These are phyloP conservation scores for Cytospora schulzeri DNA, from an alignment of 2,329 filamentous ascomycete species.

Conservation along the genomic window DNA sequence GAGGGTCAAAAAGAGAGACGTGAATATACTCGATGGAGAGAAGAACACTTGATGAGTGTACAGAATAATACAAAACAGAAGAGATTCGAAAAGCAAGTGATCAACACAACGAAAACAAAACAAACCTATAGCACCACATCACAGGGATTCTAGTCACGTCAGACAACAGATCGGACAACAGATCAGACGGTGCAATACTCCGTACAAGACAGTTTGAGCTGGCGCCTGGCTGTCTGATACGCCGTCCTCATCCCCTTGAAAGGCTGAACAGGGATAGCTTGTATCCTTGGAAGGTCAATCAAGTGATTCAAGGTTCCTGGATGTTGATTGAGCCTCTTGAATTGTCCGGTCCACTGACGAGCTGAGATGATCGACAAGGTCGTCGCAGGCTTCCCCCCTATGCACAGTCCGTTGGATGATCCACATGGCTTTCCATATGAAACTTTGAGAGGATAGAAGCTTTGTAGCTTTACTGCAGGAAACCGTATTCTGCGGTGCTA, in stretches of 20 bases:
- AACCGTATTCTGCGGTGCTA: background rate
- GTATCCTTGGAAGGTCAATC: background rate
- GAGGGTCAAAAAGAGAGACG: conserved; percentile 4
- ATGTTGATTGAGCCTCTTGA: background rate
- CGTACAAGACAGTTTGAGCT: background rate
- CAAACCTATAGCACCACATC: background rate
- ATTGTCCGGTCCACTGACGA: background rate
- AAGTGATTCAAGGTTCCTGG: background rate
- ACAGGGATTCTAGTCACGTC: background rate
- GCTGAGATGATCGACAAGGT: background rate
- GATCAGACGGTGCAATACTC: too few relatives aligned
- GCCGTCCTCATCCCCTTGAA: background rate
- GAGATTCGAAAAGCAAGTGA: background rate
- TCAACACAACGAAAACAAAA: background rate
- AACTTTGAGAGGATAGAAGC: background rate
- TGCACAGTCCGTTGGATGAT: background rate
- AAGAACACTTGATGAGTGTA: background rate
- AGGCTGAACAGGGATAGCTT: background rate
- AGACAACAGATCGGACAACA: background rate
- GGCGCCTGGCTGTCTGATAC: background rate
- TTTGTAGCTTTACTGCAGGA: too few relatives aligned
- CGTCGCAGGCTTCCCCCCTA: background rate
- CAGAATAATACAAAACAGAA: background rate
- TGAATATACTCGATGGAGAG: conserved; percentile 2
- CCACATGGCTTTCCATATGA: background rate